Evolutionary conservation across 2,329 filamentous ascomycete species (phyloP).

Genomic region (Pseudogymnoascus sp.): DNA sequence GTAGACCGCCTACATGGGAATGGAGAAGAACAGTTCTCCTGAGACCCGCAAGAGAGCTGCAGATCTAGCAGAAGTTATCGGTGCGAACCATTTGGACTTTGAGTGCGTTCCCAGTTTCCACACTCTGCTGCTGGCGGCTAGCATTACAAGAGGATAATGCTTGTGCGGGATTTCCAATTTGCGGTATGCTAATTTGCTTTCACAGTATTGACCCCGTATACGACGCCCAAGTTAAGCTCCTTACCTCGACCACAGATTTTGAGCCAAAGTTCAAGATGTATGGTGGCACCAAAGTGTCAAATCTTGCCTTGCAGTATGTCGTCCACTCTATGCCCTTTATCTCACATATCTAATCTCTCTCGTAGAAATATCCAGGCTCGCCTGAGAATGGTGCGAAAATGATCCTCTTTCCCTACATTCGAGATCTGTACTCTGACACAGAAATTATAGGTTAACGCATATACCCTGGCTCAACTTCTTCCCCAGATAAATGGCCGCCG

Average conservation of each 20-base stretch:
- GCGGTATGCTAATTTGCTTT: neutral
- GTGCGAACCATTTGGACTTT: constrained; percentile 57
- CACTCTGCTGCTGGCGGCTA: neutral
- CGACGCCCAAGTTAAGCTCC: constrained; percentile 50
- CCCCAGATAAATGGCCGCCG: constrained; percentile 47
- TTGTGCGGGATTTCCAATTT: neutral
- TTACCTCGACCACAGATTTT: constrained; percentile 52
- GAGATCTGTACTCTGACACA: neutral
- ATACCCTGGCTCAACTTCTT: constrained; percentile 55
- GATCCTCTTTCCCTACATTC: too few species aligned
- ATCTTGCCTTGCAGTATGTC: constrained; percentile 49
- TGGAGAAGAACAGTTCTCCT: constrained; percentile 49
- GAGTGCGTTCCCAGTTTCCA: constrained; percentile 32
- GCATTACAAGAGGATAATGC: neutral
- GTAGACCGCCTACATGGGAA: constrained; percentile 63
- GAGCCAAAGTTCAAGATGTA: constrained; percentile 52
- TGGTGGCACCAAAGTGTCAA: constrained; percentile 41
- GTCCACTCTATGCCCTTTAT: neutral
- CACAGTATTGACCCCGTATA: constrained; percentile 56
- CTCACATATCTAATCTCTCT: neutral
- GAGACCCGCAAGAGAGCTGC: constrained; percentile 62
- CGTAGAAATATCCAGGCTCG: constrained; percentile 49
- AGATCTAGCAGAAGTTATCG: constrained; percentile 53
- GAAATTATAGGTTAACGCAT: constrained; percentile 35
- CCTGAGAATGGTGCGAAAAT: constrained; percentile 50